A percentile compares a stretch with the other conserved stretches of the same genome.
These are phyloP conservation scores for Xanthoconium purpureum DNA, from an alignment of 768 basidiomycete species.

Conservation along the genomic window DNA sequence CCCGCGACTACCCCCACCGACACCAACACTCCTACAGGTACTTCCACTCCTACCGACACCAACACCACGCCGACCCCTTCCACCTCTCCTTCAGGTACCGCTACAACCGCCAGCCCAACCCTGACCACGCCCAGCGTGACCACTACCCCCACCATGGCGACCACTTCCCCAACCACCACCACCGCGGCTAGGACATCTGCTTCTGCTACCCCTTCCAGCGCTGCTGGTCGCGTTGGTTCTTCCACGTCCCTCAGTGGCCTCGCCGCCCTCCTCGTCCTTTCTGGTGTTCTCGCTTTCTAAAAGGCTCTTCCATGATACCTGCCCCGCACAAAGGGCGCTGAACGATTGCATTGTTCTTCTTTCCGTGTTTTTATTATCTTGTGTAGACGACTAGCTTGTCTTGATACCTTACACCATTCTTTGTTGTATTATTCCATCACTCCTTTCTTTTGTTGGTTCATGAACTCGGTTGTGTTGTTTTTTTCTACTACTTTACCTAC, in stretches of 20 bases:
- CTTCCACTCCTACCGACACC: not conserved
- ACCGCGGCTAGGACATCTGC: slow-evolving; percentile 28
- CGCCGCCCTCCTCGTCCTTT: slow-evolving; percentile 21
- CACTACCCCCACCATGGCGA: slow-evolving; percentile 27
- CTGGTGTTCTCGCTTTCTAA: slow-evolving; percentile 22
- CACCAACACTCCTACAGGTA: slow-evolving; percentile 9
- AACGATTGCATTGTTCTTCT: slow-evolving; percentile 5
- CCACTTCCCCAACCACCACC: slow-evolving; percentile 14
- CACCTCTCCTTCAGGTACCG: not conserved
- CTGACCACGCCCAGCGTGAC: slow-evolving; percentile 31
- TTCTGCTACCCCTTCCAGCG: slow-evolving; percentile 16
- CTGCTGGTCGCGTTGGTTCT: slow-evolving; percentile 22
- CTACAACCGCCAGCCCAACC: no score
- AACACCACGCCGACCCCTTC: not conserved
- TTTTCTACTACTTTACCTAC: not conserved
- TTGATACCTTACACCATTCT: slow-evolving; percentile 1
- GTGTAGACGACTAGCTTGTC: slow-evolving; percentile 1
- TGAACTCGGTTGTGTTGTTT: slow-evolving; percentile 1
- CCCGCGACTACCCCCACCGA: not conserved
- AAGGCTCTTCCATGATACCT: slow-evolving; percentile 3
- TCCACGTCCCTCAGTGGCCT: slow-evolving; percentile 20
- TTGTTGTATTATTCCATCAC: slow-evolving; percentile 24
- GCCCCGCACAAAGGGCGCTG: not conserved
- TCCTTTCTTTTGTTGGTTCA: not conserved
- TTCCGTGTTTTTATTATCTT: not conserved